A percentile compares a stretch with the other conserved stretches of the same genome.
Conservation (phyloP, 495 filamentous ascomycete genomes). For the Recurvomyces mirabilis region DNA sequence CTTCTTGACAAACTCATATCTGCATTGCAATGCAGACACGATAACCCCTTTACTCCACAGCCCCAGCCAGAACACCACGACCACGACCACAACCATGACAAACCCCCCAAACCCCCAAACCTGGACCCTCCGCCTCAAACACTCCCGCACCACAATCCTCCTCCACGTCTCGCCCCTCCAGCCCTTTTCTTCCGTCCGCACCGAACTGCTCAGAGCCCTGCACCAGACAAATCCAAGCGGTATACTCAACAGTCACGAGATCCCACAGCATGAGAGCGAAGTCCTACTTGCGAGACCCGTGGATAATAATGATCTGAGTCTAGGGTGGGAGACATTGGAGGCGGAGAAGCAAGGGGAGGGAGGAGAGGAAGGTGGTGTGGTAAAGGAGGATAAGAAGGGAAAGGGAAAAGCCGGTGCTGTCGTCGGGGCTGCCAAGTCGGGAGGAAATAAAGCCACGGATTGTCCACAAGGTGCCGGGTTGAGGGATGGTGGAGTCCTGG, state of each 20-base stretch:
- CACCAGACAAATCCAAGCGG: conserved; percentile 41
- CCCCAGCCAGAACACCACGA: no score
- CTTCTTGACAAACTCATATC: no score
- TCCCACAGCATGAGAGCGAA: conserved; percentile 39
- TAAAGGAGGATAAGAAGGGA: conserved; percentile 20
- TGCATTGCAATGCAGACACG: no score
- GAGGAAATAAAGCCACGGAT: conserved; percentile 23
- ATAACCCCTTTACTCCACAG: no score
- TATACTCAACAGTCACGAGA: conserved; percentile 31
- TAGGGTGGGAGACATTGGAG: conserved; percentile 41
- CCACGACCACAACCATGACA: no score
- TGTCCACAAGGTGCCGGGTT: conserved; percentile 42
- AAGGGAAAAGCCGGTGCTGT: conserved; percentile 20
- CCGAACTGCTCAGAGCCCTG: conserved; percentile 48
- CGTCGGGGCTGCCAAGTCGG: conserved; percentile 18
- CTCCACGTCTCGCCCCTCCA: conserved; percentile 53
- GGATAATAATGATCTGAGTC: conserved; percentile 43
- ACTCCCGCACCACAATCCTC: conserved; percentile 66
- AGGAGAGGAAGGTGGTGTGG: background rate
- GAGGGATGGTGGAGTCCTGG: conserved; percentile 49
- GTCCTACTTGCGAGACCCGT: conserved; percentile 45
- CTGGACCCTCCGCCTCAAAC: conserved; percentile 66
- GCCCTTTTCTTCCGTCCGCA: conserved; percentile 49
- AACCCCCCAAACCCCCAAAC: no score
- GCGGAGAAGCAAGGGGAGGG: no score